Evolutionary conservation across 352 stramenopile species (phyloP).

Genomic region (Pseudoperonospora humuli): DNA sequence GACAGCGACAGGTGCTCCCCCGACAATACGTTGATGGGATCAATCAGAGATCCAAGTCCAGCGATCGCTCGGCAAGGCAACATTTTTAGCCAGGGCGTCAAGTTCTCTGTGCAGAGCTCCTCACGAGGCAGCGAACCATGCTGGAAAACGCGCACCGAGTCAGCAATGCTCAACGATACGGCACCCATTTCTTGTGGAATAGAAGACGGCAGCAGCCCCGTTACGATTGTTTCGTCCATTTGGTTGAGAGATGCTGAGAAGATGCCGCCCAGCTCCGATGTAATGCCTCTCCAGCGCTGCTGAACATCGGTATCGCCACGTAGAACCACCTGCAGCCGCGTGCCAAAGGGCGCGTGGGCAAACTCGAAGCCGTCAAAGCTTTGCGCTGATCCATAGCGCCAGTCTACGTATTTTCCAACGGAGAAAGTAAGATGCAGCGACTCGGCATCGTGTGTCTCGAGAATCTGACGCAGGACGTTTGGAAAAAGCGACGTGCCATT

Average conservation of each 20-base stretch:
- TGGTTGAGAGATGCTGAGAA: slow-evolving; percentile 82
- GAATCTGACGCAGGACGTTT: slow-evolving; percentile 56
- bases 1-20: slow-evolving; percentile 61
- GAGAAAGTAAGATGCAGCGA: slow-evolving; percentile 63
- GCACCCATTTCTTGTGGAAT: slow-evolving; percentile 8
- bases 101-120: slow-evolving; percentile 84
- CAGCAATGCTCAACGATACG: slow-evolving; percentile 1
- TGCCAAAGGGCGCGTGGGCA: slow-evolving; percentile 48
- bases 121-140: slow-evolving; percentile 69
- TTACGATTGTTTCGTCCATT: slow-evolving; percentile 53
- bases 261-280: slow-evolving; percentile 62
- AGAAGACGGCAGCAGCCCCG: slow-evolving; percentile 4
- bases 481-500: slow-evolving; percentile 30
- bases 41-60: slow-evolving; percentile 60
- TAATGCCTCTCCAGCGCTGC: slow-evolving; percentile 59
- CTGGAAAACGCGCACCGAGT: slow-evolving; percentile 26
- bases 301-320: slow-evolving; percentile 11
- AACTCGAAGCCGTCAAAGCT: slow-evolving; percentile 10
- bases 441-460: slow-evolving; percentile 60
- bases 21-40: slow-evolving; percentile 66
- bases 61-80: slow-evolving; percentile 61
- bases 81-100: slow-evolving; percentile 86
- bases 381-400: slow-evolving; percentile 31
- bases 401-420: slow-evolving; percentile 48
- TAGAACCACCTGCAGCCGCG: slow-evolving; percentile 52